A percentile compares a stretch with the other conserved stretches of the same genome.
phyloP scores from a whole-genome alignment of 257 asterid genomes.

The Nicotiana paniculata region DNA sequence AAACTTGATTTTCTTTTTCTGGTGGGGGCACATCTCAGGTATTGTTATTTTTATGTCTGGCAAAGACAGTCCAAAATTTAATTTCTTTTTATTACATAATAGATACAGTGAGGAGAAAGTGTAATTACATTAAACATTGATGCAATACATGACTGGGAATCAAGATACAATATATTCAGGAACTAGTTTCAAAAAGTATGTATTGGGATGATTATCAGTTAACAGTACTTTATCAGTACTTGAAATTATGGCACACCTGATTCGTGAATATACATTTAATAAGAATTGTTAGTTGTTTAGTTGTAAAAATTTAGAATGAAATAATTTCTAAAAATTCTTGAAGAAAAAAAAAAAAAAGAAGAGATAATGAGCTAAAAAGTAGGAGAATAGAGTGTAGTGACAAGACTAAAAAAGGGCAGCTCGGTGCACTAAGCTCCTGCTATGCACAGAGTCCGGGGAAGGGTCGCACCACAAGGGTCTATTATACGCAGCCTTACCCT shows the following conservation, averaged over 20 bases:
- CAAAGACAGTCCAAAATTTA: neutral
- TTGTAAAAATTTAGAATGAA: neutral
- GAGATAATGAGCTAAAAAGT: neutral
- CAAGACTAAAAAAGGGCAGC: too few relatives aligned
- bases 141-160: neutral
- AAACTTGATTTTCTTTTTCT: neutral
- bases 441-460: too few relatives aligned
- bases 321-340: neutral
- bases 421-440: too few relatives aligned
- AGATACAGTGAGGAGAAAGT: neutral
- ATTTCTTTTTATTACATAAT: too few relatives aligned
- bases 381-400: neutral
- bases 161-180: too few relatives aligned
- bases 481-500: too few relatives aligned
- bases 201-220: neutral
- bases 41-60: neutral
- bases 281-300: neutral
- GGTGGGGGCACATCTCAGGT: neutral
- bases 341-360: neutral
- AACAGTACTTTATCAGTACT: neutral
- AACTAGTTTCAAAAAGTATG: too few relatives aligned
- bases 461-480: too few relatives aligned
- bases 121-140: neutral
- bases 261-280: neutral
- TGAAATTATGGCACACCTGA: neutral